Evolutionary conservation across 148 eudicot species (phyloP).

Genomic region (Vaccinium myrtillus): DNA sequence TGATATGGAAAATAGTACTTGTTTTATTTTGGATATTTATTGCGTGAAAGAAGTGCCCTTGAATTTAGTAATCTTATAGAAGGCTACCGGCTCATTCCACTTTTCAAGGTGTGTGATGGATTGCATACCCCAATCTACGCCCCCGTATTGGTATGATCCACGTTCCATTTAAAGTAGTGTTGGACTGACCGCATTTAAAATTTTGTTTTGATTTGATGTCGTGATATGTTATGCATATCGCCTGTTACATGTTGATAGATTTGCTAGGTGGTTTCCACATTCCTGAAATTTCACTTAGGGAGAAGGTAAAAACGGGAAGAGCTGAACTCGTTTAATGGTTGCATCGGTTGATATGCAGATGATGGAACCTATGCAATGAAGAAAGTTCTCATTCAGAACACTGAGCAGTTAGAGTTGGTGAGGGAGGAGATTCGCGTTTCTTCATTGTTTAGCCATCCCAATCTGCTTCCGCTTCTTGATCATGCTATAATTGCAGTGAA

Average conservation of each 20-base stretch:
- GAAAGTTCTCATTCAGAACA: slow-evolving; percentile 91
- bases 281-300: neutral
- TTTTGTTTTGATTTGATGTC: neutral
- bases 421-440: slow-evolving; percentile 97
- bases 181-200: neutral
- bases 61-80: neutral
- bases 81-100: neutral
- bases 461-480: slow-evolving; percentile 94
- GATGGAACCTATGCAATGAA: slow-evolving; percentile 99
- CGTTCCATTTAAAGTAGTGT: neutral
- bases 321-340: neutral
- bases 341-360: slow-evolving; percentile 47
- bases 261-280: neutral
- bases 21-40: neutral
- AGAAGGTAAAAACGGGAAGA: neutral
- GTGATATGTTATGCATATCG: neutral
- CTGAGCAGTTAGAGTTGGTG: slow-evolving; percentile 89
- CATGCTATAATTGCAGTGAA: slow-evolving; percentile 92
- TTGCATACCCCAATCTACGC: neutral
- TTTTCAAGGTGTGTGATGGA: neutral
- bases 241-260: neutral
- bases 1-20: neutral
- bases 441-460: slow-evolving; percentile 85
- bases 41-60: neutral
- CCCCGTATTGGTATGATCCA: neutral